Conservation (phyloP, 2,329 filamentous ascomycete species). For the Lecanosticta acicola region DNA sequence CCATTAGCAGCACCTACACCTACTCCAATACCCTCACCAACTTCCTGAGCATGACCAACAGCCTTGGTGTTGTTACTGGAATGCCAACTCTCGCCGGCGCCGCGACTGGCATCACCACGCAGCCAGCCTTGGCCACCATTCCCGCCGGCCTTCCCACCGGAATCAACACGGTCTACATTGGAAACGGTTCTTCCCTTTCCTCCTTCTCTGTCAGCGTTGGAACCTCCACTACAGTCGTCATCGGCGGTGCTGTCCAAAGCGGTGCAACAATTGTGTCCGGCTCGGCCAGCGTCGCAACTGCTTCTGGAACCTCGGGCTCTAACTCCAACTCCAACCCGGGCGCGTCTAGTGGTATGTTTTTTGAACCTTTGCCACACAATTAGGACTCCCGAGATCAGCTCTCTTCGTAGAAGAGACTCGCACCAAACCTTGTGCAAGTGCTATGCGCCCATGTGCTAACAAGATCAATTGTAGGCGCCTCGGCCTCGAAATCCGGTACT, state of each 20-base stretch:
- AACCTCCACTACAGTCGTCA: conserved; percentile 27
- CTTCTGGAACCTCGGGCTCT: conserved; percentile 3
- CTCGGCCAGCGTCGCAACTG: conserved; percentile 9
- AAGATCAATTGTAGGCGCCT: too few relatives aligned
- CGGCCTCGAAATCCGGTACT: conserved; percentile 12
- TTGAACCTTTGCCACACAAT: too few relatives aligned
- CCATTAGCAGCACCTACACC: conserved; percentile 20
- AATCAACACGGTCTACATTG: conserved; percentile 26
- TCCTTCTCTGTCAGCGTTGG: conserved; percentile 32
- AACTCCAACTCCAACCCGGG: neutral
- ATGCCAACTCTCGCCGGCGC: conserved; percentile 34
- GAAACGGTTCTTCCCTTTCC: conserved; percentile 27
- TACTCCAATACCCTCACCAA: conserved; percentile 42
- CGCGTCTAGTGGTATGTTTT: too few relatives aligned
- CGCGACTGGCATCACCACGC: conserved; percentile 26
- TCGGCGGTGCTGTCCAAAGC: conserved; percentile 24
- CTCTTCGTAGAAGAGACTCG: too few relatives aligned
- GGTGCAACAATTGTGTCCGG: conserved; percentile 13
- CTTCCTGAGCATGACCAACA: conserved; percentile 46
- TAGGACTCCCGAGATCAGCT: too few relatives aligned
- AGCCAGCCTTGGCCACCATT: conserved; percentile 21
- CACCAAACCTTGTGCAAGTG: too few relatives aligned
- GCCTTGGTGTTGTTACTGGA: conserved; percentile 46
- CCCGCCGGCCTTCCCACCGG: conserved; percentile 39
- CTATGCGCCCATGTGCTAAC: too few relatives aligned